Percentiles rank a stretch among this genome's conserved stretches.
These are phyloP conservation scores for Sechiopsis laciniata DNA, from an alignment of 306 rosid species.

Conservation along the genomic window DNA sequence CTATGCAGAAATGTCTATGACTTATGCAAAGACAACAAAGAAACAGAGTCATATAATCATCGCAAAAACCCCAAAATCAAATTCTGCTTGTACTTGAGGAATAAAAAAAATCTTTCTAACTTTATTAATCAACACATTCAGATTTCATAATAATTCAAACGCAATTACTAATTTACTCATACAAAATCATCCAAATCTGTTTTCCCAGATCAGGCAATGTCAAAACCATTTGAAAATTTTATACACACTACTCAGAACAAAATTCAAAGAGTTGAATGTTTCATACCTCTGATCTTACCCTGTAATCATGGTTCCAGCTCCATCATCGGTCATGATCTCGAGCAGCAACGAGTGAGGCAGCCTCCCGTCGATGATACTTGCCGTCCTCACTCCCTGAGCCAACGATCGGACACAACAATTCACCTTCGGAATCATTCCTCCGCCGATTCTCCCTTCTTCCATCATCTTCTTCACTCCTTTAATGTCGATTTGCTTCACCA, in stretches of 20 bases:
- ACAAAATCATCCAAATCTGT: slow-evolving; percentile 8
- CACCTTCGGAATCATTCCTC: slow-evolving; percentile 97
- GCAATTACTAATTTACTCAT: not conserved
- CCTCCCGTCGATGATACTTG: slow-evolving; percentile 81
- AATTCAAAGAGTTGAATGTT: not conserved
- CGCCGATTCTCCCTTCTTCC: slow-evolving; percentile 57
- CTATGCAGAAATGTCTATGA: not conserved
- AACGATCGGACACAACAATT: slow-evolving; percentile 68
- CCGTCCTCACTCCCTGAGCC: slow-evolving; percentile 77
- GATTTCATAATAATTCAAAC: not conserved
- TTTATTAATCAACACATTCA: not conserved
- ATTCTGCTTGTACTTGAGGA: not conserved
- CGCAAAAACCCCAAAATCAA: not conserved
- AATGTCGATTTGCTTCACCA: slow-evolving; percentile 68
- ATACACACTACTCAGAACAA: slow-evolving; percentile 6
- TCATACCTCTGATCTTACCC: slow-evolving; percentile 30
- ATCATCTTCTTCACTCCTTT: slow-evolving; percentile 71
- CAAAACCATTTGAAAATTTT: not conserved
- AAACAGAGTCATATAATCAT: not conserved
- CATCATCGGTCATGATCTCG: slow-evolving; percentile 83
- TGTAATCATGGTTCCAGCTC: slow-evolving; percentile 90
- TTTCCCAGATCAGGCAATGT: not conserved
- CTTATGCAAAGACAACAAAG: not conserved
- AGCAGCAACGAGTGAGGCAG: slow-evolving; percentile 70
- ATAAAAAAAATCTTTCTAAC: not conserved